Conservation (phyloP, 2,329 filamentous ascomycete species). For the Sporothrix dimorphospora region DNA sequence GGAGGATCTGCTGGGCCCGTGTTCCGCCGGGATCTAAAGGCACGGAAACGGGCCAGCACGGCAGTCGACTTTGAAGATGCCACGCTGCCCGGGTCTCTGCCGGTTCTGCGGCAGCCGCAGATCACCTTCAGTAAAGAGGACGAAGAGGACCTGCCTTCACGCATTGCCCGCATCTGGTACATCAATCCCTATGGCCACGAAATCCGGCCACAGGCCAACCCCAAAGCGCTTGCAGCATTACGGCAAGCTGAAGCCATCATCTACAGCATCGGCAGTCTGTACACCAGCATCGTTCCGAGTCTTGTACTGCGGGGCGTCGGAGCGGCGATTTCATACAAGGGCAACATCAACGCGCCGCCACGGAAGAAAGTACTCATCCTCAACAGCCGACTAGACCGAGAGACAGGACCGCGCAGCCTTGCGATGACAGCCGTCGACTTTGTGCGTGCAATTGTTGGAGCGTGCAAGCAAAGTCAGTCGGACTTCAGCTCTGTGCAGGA, state of each 20-base stretch:
- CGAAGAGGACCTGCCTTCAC: constrained; percentile 73
- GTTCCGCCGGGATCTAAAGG: not conserved
- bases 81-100: constrained; percentile 78
- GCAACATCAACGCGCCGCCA: not conserved
- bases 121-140: constrained; percentile 78
- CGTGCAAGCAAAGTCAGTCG: constrained; percentile 69
- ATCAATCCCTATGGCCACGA: constrained; percentile 99
- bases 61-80: constrained; percentile 77
- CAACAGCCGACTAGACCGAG: constrained; percentile 82
- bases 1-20: not conserved
- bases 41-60: constrained; percentile 45
- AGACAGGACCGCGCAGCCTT: constrained; percentile 71
- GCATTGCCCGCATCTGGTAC: constrained; percentile 88
- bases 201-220: constrained; percentile 82
- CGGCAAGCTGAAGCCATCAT: constrained; percentile 68
- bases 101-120: constrained; percentile 76
- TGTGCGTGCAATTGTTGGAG: constrained; percentile 75
- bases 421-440: constrained; percentile 81
- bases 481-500: constrained; percentile 41
- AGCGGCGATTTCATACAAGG: constrained; percentile 56
- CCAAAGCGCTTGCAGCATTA: constrained; percentile 73
- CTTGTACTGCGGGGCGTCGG: constrained; percentile 78
- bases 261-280: constrained; percentile 92
- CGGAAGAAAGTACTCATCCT: constrained; percentile 79
- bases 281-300: constrained; percentile 84